Base-by-base conservation (phyloP, 208 protist species). In the Acanthamoeba culbertsoni region DNA sequence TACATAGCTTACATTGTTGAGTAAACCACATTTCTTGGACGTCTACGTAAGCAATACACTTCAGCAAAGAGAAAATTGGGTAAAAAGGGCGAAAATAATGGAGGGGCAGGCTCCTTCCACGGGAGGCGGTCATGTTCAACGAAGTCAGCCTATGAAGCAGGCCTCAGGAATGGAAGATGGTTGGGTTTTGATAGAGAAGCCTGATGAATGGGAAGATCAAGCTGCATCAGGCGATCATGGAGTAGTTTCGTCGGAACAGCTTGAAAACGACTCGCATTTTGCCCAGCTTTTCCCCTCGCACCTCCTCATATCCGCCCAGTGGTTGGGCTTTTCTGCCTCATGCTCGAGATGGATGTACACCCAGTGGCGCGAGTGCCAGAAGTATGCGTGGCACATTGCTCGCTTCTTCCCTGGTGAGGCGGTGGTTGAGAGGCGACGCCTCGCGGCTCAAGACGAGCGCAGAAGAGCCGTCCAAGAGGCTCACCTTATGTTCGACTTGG, bases 341-440 rank as follows among this genome's bases (percentile, higher is more conserved):
- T 82, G n/a, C n/a, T 31, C n/a, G 1, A n/a, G 71, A 7, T 82
- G 71, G 71, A 53, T 82, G 40, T 35, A 53, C 37, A n/a, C 28
- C 4, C 71, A 53, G 8, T 82, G 71, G 71, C 71, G 33, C 12
- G 71, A 82, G 20, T 82, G 71, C 71, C 42, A 82, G 71, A 82
- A 43, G 42, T 82, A 82, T 18, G 71, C 71, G 5, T 43, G 71
- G 18, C 28, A 82, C 42, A 82, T 82, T 18, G 71, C 71, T 26
- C 71, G 53, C 71, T 82, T 82, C 71, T 82, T 82, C 42, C 71
- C 71, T n/a, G 53, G 71, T 43, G 42, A 53, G 42, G 71, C 8
- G 26, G 71, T 82, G 71, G 42, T 53, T 8, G 71, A 48, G 20
- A 12, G 71, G 20, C 71, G 71, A 0, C n/a, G 35, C 6, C 42